These are phyloP conservation scores for Populus deltoides DNA, from an alignment of 345 rosid species.

Conservation along the genomic window DNA sequence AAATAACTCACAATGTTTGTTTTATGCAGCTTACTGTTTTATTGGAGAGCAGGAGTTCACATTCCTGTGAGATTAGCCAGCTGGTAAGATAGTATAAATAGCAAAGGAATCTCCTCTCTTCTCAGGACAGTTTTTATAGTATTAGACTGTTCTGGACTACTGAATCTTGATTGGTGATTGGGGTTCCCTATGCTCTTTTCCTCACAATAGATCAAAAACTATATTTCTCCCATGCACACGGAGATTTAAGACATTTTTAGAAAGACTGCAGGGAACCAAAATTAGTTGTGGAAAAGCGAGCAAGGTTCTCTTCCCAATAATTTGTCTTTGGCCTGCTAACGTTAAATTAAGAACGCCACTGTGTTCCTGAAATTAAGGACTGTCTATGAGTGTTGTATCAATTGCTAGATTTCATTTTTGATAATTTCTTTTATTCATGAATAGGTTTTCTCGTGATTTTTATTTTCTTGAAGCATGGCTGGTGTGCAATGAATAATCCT, in stretches of 20 bases:
- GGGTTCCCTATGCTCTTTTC: background rate
- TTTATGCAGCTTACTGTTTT: conserved; percentile 2
- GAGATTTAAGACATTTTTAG: no score
- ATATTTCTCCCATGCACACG: background rate
- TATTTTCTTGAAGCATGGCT: no score
- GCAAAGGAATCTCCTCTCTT: background rate
- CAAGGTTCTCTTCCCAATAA: background rate
- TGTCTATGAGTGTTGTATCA: background rate
- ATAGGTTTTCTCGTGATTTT: no score
- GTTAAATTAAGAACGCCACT: background rate
- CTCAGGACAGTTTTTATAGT: background rate
- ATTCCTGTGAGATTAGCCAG: background rate
- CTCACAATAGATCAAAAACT: background rate
- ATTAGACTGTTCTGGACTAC: background rate
- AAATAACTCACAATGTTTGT: background rate
- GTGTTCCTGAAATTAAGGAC: background rate
- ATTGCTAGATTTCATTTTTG: no score
- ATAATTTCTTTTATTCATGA: no score
- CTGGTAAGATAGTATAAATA: background rate
- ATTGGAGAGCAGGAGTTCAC: background rate
- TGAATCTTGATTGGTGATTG: background rate
- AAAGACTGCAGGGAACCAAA: background rate
- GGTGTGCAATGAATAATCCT: no score
- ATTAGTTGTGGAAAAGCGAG: background rate
- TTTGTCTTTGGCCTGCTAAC: background rate